Conservation (phyloP, 768 basidiomycete genomes). For the Hypholoma fasciculare region DNA sequence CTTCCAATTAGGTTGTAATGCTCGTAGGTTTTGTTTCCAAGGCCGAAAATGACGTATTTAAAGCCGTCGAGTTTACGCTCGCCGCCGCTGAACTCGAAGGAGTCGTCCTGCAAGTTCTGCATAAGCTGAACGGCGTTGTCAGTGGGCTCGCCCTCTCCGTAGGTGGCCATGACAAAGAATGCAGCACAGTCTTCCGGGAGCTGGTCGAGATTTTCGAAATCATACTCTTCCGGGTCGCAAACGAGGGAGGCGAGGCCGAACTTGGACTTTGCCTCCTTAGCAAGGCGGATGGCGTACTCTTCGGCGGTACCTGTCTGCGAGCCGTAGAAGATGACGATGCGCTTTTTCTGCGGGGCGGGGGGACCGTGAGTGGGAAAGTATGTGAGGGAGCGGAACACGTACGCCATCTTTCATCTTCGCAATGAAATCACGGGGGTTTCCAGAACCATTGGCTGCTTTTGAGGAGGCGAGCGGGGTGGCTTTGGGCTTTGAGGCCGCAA, state of each 20-base stretch:
- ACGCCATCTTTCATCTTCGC: slow-evolving; percentile 94
- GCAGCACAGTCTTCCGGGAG: slow-evolving; percentile 85
- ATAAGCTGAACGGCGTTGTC: slow-evolving; percentile 95
- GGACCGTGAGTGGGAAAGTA: slow-evolving; percentile 9
- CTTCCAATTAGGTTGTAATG: slow-evolving; percentile 93
- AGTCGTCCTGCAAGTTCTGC: slow-evolving; percentile 87
- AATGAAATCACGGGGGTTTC: slow-evolving; percentile 92
- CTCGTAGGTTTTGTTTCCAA: slow-evolving; percentile 93
- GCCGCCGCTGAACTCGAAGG: slow-evolving; percentile 85
- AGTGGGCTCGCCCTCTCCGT: slow-evolving; percentile 98
- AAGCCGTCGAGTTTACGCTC: slow-evolving; percentile 75
- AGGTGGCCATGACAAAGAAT: slow-evolving; percentile 97
- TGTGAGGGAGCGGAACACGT: slow-evolving; percentile 31
- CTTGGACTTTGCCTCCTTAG: slow-evolving; percentile 96
- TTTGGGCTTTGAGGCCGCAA: slow-evolving; percentile 67
- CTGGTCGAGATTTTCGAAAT: slow-evolving; percentile 94
- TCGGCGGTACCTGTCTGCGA: slow-evolving; percentile 99
- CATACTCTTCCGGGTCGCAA: slow-evolving; percentile 98
- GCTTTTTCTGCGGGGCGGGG: slow-evolving; percentile 75
- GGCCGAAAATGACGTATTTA: slow-evolving; percentile 93
- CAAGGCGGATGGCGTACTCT: slow-evolving; percentile 95
- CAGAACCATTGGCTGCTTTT: slow-evolving; percentile 62
- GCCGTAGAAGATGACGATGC: slow-evolving; percentile 95
- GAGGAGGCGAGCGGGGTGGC: slow-evolving; percentile 41
- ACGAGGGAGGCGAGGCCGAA: slow-evolving; percentile 95